These are phyloP conservation scores for Vigna nakashimae DNA, from an alignment of 306 rosid genomes.

Conservation along the genomic window DNA sequence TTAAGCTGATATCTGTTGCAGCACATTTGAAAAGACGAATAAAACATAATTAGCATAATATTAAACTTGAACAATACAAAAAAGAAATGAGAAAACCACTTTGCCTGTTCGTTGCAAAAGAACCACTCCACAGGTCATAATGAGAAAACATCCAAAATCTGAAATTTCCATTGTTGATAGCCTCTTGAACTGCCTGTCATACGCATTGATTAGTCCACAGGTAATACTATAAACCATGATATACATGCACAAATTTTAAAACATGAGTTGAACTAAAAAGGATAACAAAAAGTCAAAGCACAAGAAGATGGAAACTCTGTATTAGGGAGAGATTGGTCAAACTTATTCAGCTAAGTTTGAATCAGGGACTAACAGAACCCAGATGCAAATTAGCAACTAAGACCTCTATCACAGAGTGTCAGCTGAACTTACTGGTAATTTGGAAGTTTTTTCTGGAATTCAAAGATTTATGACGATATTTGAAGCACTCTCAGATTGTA, in stretches of 20 bases:
- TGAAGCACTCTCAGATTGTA: constrained; percentile 30
- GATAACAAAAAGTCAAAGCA: constrained; percentile 38
- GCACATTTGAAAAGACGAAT: constrained; percentile 27
- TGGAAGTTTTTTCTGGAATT: constrained; percentile 11
- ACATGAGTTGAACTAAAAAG: background rate
- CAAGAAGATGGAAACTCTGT: constrained; percentile 24
- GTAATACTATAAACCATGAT: constrained; percentile 35
- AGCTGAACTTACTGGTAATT: constrained; percentile 35
- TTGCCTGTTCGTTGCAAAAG: constrained; percentile 88
- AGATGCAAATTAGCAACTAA: constrained; percentile 31
- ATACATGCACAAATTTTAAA: constrained; percentile 40
- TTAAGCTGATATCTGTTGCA: constrained; percentile 90
- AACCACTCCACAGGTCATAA: constrained; percentile 82
- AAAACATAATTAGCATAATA: constrained; percentile 39
- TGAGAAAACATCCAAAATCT: constrained; percentile 87
- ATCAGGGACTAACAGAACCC: constrained; percentile 19
- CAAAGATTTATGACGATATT: background rate
- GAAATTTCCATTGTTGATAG: constrained; percentile 83
- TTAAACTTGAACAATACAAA: constrained; percentile 23
- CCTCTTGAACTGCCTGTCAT: constrained; percentile 97
- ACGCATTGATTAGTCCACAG: constrained; percentile 57
- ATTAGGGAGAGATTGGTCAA: constrained; percentile 14
- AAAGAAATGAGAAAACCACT: constrained; percentile 36
- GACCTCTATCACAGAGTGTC: constrained; percentile 17
- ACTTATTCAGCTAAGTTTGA: constrained; percentile 37